phyloP scores from a whole-genome alignment of 2,329 filamentous ascomycete species.

The Hirsutella minnesotensis region DNA sequence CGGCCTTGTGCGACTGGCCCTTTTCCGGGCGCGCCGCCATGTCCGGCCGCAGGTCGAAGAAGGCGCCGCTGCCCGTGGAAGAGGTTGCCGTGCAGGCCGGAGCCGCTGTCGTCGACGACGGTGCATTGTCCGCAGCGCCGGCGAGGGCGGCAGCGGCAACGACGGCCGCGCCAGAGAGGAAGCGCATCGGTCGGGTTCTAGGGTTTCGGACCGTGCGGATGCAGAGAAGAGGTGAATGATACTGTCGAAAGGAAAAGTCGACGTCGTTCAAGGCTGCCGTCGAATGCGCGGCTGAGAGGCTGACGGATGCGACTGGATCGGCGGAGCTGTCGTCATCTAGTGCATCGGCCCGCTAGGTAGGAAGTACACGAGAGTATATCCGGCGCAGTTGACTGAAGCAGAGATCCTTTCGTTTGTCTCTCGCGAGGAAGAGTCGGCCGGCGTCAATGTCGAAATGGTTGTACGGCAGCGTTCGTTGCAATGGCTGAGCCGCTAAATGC shows the following conservation, averaged over 20 bases:
- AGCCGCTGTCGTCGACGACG: constrained; percentile 8
- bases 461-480: background rate
- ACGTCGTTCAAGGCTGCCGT: background rate
- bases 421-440: too few relatives aligned
- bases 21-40: constrained; percentile 32
- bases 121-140: constrained; percentile 21
- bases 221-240: too few relatives aligned
- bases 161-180: constrained; percentile 16
- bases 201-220: too few relatives aligned
- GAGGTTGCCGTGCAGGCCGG: constrained; percentile 45
- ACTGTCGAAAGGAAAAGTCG: background rate
- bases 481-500: too few relatives aligned
- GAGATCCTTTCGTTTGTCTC: too few relatives aligned
- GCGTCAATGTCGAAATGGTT: background rate
- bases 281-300: background rate
- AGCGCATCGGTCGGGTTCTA: constrained; percentile 13
- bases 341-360: too few relatives aligned
- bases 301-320: background rate
- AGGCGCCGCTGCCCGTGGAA: constrained; percentile 41
- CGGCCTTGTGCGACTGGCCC: constrained; percentile 30
- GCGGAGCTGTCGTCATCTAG: background rate
- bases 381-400: too few relatives aligned
- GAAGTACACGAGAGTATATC: too few relatives aligned
- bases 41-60: constrained; percentile 47
- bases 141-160: constrained; percentile 22